Percentiles rank a stretch among this genome's conserved stretches.
Conservation (phyloP, 805 yeast genomes). For the Myxozyma geophila region DNA sequence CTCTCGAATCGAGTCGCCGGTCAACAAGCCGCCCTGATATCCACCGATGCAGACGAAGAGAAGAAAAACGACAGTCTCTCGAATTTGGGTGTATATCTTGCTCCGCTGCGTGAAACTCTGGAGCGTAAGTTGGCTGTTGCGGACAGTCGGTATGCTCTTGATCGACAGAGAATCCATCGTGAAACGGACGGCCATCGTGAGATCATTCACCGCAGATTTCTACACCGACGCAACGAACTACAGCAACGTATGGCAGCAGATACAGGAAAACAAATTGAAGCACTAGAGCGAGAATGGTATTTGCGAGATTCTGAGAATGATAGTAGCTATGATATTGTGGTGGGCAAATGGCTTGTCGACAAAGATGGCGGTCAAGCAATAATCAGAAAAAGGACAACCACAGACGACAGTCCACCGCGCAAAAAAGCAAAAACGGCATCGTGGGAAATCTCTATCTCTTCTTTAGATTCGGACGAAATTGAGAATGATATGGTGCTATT, state of each 20-base stretch:
- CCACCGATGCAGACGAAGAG: neutral
- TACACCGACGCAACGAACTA: neutral
- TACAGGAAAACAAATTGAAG: neutral
- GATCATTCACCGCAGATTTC: slow-evolving; percentile 1
- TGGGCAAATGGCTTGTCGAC: slow-evolving; percentile 4
- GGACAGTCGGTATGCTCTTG: neutral
- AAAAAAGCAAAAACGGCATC: neutral
- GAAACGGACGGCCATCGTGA: slow-evolving; percentile 5
- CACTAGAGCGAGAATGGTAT: slow-evolving; percentile 1
- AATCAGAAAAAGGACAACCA: neutral
- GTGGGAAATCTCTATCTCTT: neutral
- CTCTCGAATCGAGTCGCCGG: neutral
- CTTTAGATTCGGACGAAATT: slow-evolving; percentile 1
- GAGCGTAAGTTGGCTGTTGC: neutral
- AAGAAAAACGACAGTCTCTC: neutral
- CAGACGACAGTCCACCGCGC: neutral
- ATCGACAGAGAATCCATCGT: neutral
- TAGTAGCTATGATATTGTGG: neutral
- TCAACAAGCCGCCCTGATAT: neutral
- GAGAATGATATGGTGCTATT: slow-evolving; percentile 4
- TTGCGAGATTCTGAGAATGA: neutral
- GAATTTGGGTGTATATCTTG: neutral
- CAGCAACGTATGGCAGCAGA: slow-evolving; percentile 8
- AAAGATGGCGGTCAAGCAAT: neutral
- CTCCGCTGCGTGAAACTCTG: neutral